Conservation (phyloP, 2,329 filamentous ascomycete genomes). For the Cercospora zeina region DNA sequence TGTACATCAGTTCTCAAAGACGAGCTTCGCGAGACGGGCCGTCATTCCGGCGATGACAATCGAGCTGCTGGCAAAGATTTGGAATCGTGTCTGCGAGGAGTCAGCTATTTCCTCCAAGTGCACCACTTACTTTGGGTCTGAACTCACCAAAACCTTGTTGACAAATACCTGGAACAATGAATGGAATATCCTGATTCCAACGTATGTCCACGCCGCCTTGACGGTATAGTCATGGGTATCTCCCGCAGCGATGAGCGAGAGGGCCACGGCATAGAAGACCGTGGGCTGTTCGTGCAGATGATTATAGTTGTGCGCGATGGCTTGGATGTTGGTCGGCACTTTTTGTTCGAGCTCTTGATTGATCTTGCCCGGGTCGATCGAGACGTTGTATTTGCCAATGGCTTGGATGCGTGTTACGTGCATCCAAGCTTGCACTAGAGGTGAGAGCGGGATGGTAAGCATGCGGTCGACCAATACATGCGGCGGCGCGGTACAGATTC, state of each 20-base stretch:
- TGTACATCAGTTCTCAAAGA: not conserved
- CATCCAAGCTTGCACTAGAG: conserved; percentile 12
- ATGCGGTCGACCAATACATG: not conserved
- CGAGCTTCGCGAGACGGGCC: not conserved
- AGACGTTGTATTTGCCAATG: conserved; percentile 15
- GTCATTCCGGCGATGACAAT: conserved; percentile 8
- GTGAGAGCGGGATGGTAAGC: not conserved
- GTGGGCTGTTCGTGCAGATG: conserved; percentile 32
- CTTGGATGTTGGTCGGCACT: conserved; percentile 12
- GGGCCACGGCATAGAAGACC: conserved; percentile 46
- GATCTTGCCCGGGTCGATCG: conserved; percentile 12
- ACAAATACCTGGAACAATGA: conserved; percentile 44
- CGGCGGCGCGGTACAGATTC: not conserved
- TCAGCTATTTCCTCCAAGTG: not conserved
- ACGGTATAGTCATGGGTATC: conserved; percentile 31
- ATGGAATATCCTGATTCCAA: conserved; percentile 45
- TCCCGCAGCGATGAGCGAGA: conserved; percentile 39
- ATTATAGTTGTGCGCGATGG: conserved; percentile 27
- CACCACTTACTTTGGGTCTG: not conserved
- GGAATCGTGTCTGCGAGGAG: conserved; percentile 6
- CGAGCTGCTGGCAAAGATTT: conserved; percentile 11
- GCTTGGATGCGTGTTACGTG: conserved; percentile 11
- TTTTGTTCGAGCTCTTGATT: conserved; percentile 11
- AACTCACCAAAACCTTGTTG: conserved; percentile 42
- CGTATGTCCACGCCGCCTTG: conserved; percentile 47